Evolutionary conservation across 768 basidiomycete species (phyloP), one percentile per base, ranked within the genome.

Genomic region (Pleurotus tuoliensis): DNA sequence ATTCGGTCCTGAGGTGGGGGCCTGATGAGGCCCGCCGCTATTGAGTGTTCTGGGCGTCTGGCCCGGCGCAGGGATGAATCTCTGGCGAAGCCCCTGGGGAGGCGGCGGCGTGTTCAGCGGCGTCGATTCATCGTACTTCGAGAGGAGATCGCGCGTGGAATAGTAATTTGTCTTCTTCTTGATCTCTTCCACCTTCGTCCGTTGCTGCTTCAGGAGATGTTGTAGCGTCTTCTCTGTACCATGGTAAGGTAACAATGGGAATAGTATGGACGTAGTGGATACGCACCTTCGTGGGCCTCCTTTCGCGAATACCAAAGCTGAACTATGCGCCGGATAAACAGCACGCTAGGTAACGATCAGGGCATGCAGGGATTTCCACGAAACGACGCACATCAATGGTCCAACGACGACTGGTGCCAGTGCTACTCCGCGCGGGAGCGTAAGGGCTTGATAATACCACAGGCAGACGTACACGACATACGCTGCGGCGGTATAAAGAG

Each of bases 151-250:
- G 52, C 90, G 86, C 24, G 94, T 98, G 8, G 83, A 84, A 67
- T 99, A 92, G 70, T 92, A 99, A 63, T 98, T 96, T 1, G 95
- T 98, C 69, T 91, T 94, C 76, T 94, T 93, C 80, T 99, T 99
- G 62, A 98, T 92, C 62, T 97, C 95, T 60, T 96, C 94, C 40
- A 99, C 82, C 66, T 91, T 94, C 18, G 80, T 77, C 16, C 90
- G 87, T 60, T 95, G 93, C 64, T 88, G 77, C 65, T 87, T 88
- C 66, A 89, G 79, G 4, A 94, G 75, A 1, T 71, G 69, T 55
- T 87, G 86, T 13, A 98, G 77, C 3, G 84, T 84, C 68, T 84
- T 88, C 71, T 98, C 95, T 97, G 67, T 24, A 54, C 6, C 44
- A 25, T 8, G n/a, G 8, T 2, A 30, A 60, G 43, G 52, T 38